Conservation (phyloP, 352 stramenopile species). For the Globisporangium splendens region DNA sequence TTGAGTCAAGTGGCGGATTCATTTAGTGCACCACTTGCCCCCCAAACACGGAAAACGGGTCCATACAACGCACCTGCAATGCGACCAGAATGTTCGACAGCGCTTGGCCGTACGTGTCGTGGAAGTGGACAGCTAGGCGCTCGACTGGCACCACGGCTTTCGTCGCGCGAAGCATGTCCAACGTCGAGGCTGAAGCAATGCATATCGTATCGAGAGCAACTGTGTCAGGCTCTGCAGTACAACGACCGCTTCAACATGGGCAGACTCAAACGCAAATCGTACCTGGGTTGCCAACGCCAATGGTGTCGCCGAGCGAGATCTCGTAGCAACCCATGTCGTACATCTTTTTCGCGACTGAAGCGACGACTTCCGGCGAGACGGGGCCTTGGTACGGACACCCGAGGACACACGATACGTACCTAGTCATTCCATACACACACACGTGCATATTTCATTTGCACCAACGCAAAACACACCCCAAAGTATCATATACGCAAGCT, state of each 20-base stretch:
- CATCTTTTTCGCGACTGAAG: slow-evolving; percentile 76
- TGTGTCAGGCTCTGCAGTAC: too few relatives aligned
- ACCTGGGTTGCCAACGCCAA: slow-evolving; percentile 90
- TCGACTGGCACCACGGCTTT: slow-evolving; percentile 82
- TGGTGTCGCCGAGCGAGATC: slow-evolving; percentile 94
- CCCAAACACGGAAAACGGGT: neutral
- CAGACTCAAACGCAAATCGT: neutral
- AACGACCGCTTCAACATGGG: too few relatives aligned
- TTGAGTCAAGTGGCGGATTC: too few relatives aligned
- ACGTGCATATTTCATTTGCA: neutral
- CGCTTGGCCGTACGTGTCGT: slow-evolving; percentile 97
- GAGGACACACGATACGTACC: slow-evolving; percentile 96
- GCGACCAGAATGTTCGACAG: slow-evolving; percentile 94
- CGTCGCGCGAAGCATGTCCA: slow-evolving; percentile 74
- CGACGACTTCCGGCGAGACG: slow-evolving; percentile 83
- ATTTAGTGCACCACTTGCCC: neutral
- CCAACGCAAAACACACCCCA: too few relatives aligned
- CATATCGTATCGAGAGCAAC: neutral
- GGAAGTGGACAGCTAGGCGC: slow-evolving; percentile 94
- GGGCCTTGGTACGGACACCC: slow-evolving; percentile 94
- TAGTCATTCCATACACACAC: slow-evolving; percentile 14
- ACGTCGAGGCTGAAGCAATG: slow-evolving; percentile 52
- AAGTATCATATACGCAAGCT: neutral
- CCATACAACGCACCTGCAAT: slow-evolving; percentile 52
- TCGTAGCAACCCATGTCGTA: slow-evolving; percentile 95